Evolutionary conservation across 495 filamentous ascomycete genomes (phyloP).

Genomic region (Glonium stellatum): DNA sequence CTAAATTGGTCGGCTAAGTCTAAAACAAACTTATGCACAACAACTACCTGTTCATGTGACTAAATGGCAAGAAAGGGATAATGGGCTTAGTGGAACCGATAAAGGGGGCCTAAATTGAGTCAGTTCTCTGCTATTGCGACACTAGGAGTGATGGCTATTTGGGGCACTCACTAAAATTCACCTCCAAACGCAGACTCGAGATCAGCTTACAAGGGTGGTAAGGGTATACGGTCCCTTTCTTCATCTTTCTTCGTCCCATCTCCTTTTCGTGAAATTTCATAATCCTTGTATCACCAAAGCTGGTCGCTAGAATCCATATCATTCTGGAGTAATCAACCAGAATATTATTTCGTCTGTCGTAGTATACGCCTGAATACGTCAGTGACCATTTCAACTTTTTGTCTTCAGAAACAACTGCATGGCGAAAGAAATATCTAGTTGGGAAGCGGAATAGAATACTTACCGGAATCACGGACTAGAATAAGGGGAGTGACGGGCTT

Average conservation of each 20-base stretch:
- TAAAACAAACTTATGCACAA: constrained; percentile 43
- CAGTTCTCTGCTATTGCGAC: not conserved
- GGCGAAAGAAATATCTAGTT: not conserved
- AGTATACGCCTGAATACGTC: constrained; percentile 33
- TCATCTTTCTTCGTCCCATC: not conserved
- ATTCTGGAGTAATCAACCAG: constrained; percentile 37
- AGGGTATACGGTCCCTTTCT: not conserved
- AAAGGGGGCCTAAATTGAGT: constrained; percentile 31
- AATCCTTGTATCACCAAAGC: constrained; percentile 41
- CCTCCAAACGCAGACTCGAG: constrained; percentile 37
- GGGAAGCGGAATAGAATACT: not conserved
- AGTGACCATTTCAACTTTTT: not conserved
- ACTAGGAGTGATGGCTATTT: not conserved
- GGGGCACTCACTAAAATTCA: constrained; percentile 7
- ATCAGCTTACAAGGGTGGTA: constrained; percentile 35
- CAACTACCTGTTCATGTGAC: constrained; percentile 37
- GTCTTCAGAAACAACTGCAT: too few species aligned
- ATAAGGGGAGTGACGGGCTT: constrained; percentile 20
- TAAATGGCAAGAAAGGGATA: constrained; percentile 46
- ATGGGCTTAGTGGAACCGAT: constrained; percentile 39
- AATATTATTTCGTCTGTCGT: constrained; percentile 40
- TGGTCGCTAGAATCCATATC: constrained; percentile 53
- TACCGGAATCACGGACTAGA: constrained; percentile 14
- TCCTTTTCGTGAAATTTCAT: constrained; percentile 3
- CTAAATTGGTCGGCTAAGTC: constrained; percentile 31